phyloP scores from a whole-genome alignment of 768 basidiomycete genomes.

The Multifurca ochricompacta region DNA sequence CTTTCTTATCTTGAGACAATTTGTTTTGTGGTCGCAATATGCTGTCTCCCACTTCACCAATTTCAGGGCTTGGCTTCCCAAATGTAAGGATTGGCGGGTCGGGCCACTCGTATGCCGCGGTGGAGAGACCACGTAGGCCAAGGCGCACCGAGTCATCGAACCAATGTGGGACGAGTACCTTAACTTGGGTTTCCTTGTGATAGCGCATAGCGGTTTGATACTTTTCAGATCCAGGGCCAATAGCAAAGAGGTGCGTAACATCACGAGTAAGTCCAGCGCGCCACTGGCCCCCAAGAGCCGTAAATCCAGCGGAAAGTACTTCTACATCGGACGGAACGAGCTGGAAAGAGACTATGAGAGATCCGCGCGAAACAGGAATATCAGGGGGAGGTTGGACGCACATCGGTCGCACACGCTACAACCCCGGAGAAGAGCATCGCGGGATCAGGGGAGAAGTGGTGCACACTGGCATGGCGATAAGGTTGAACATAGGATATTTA shows the following conservation, averaged over 20 bases:
- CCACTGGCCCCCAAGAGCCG: conserved; percentile 77
- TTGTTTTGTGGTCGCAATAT: conserved; percentile 28
- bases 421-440: conserved; percentile 77
- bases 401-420: conserved; percentile 62
- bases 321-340: conserved; percentile 60
- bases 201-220: conserved; percentile 49
- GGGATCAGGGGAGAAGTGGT: conserved; percentile 71
- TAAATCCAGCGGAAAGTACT: conserved; percentile 63
- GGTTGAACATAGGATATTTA: too few relatives aligned
- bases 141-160: conserved; percentile 73
- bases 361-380: not conserved
- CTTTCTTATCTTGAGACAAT: conserved; percentile 28
- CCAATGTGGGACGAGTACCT: conserved; percentile 84
- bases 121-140: conserved; percentile 38
- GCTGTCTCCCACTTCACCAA: conserved; percentile 23
- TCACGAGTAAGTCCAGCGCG: conserved; percentile 69
- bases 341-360: conserved; percentile 26
- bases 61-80: conserved; percentile 21
- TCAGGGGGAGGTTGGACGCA: conserved; percentile 30
- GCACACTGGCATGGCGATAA: conserved; percentile 1
- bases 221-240: conserved; percentile 37
- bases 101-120: conserved; percentile 63
- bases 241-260: conserved; percentile 79
- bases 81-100: conserved; percentile 47
- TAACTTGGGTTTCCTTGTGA: conserved; percentile 49